These are phyloP conservation scores for Aureobasidium namibiae DNA, from an alignment of 2,329 filamentous ascomycete genomes.

Conservation along the genomic window DNA sequence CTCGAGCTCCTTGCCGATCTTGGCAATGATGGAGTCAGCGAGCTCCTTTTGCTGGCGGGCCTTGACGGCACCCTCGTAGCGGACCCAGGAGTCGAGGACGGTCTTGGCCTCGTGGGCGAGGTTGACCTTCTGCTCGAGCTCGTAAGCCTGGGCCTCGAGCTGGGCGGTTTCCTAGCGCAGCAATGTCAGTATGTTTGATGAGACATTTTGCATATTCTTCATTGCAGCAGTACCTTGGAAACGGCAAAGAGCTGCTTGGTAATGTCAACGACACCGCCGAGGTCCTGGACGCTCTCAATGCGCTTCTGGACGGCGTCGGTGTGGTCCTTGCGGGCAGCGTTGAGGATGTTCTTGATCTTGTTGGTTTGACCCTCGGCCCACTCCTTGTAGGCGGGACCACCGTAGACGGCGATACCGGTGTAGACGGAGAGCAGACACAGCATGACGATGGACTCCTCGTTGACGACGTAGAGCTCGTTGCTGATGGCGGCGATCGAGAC, in stretches of 20 bases:
- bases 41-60: slow-evolving; percentile 96
- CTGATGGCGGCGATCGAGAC: slow-evolving; percentile 90
- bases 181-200: slow-evolving; percentile 8
- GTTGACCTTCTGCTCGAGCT: slow-evolving; percentile 93
- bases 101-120: slow-evolving; percentile 87
- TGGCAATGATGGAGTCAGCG: slow-evolving; percentile 84
- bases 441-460: slow-evolving; percentile 94
- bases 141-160: slow-evolving; percentile 91
- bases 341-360: slow-evolving; percentile 92
- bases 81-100: slow-evolving; percentile 96
- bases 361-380: slow-evolving; percentile 85
- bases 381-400: slow-evolving; percentile 81
- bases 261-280: slow-evolving; percentile 87
- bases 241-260: slow-evolving; percentile 97
- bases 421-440: slow-evolving; percentile 91
- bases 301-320: slow-evolving; percentile 89
- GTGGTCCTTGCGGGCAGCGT: slow-evolving; percentile 89
- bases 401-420: slow-evolving; percentile 85
- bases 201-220: no score
- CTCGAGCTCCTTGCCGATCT: slow-evolving; percentile 98
- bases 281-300: slow-evolving; percentile 90
- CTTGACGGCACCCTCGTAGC: slow-evolving; percentile 98
- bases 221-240: slow-evolving; percentile 67
- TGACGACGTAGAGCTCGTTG: slow-evolving; percentile 99
- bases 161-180: slow-evolving; percentile 78